phyloP scores from a whole-genome alignment of 805 yeast species.

The Ogataea polymorpha region DNA sequence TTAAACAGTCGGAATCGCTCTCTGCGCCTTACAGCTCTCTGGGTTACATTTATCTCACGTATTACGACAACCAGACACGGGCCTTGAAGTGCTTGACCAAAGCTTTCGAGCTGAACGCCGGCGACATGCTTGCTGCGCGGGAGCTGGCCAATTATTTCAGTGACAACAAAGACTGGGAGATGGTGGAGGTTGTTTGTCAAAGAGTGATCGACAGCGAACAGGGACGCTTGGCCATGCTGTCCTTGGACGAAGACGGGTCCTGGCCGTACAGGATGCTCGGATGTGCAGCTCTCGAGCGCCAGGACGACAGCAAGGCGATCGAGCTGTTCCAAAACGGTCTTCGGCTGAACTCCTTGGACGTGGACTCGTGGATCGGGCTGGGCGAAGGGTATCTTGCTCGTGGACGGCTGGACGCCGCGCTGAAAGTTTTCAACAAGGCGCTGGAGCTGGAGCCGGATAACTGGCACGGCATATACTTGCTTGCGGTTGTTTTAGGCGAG shows the following conservation, averaged over 20 bases:
- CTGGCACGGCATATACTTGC: constrained; percentile 63
- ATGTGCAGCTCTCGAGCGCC: constrained; percentile 65
- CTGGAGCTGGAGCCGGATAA: constrained; percentile 48
- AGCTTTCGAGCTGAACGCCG: constrained; percentile 83
- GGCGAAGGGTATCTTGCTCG: constrained; percentile 91
- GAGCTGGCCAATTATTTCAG: constrained; percentile 72
- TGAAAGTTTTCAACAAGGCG: constrained; percentile 74
- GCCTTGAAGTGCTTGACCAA: constrained; percentile 85
- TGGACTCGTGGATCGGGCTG: constrained; percentile 88
- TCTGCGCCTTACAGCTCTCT: constrained; percentile 82
- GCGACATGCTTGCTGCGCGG: constrained; percentile 72
- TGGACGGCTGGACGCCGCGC: constrained; percentile 85
- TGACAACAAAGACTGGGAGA: constrained; percentile 70
- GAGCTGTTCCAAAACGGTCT: constrained; percentile 87
- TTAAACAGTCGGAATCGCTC: constrained; percentile 59
- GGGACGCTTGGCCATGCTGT: constrained; percentile 47
- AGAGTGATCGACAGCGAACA: constrained; percentile 63
- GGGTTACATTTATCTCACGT: constrained; percentile 66
- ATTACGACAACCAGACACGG: constrained; percentile 55
- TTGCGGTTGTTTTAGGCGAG: constrained; percentile 62
- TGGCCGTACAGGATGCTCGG: constrained; percentile 95
- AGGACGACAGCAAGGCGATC: constrained; percentile 74
- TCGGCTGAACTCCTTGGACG: constrained; percentile 61
- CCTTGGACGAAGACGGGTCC: constrained; percentile 35
- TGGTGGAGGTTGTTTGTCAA: constrained; percentile 71